Percentiles rank a stretch among this genome's conserved stretches.
Conservation (phyloP, 2,329 filamentous ascomycete species). For the Bertia moriformis region DNA sequence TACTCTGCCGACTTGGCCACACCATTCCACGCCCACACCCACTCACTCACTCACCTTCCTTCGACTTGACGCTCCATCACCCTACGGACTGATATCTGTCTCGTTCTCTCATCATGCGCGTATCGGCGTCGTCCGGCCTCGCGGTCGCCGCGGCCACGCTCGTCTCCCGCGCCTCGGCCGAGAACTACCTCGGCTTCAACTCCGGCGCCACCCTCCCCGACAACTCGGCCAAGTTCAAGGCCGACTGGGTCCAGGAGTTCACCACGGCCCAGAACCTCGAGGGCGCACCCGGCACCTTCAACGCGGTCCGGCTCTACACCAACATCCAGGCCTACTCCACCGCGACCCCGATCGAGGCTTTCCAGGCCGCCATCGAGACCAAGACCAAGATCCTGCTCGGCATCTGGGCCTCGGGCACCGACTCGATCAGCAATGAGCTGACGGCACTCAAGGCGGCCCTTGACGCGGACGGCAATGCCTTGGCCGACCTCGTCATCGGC, state of each 20-base stretch:
- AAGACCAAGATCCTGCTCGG: slow-evolving; percentile 48
- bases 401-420: slow-evolving; percentile 42
- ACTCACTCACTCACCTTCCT: no score
- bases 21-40: no score
- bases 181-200: slow-evolving; percentile 30
- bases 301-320: slow-evolving; percentile 50
- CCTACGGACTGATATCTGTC: no score
- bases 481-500: slow-evolving; percentile 44
- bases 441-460: slow-evolving; percentile 41
- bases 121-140: neutral
- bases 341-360: slow-evolving; percentile 65
- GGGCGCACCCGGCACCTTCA: slow-evolving; percentile 37
- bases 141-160: neutral
- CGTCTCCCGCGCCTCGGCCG: neutral
- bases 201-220: slow-evolving; percentile 29
- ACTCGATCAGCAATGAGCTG: slow-evolving; percentile 44
- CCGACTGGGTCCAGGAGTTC: slow-evolving; percentile 32
- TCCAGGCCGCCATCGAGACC: slow-evolving; percentile 54
- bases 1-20: no score
- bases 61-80: no score
- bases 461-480: slow-evolving; percentile 29
- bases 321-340: slow-evolving; percentile 51
- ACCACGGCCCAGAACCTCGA: slow-evolving; percentile 21
- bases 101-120: neutral
- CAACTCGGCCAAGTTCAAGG: slow-evolving; percentile 34